Evolutionary conservation across 2,329 filamentous ascomycete species (phyloP), one percentile per base, ranked within the genome.

Genomic region (Xylariales sp.): DNA sequence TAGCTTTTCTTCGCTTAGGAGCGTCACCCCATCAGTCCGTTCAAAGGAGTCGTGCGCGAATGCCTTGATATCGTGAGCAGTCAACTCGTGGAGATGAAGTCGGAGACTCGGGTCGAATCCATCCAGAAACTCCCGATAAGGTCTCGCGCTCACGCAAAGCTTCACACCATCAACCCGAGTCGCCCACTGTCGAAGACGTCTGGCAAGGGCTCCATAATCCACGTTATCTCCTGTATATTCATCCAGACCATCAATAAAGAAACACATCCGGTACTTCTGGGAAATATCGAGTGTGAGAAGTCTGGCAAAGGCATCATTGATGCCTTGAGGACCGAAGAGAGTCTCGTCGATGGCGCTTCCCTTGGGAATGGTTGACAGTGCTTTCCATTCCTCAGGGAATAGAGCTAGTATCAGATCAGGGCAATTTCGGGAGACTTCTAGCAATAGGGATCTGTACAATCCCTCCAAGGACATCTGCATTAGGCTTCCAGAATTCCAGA

Each of bases 381-480:
- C 8, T 28, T 19, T 10, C 33, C 16, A 43, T 4, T 27, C 20
- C 5, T 11, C 18, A 15, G 35, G 35, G 14, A 37, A 15, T 7
- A 37, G n/a, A 3, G 6, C 25, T 12, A 24, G n/a, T 12, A 38
- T 38, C n/a, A 38, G 35, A 1, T 44, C 44, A 1, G 46, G 38
- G 7, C 38, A 39, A 6, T 42, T 16, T 3, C 27, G 42, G 4
- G 41, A 21, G 4, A 38, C 20, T 18, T 46, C 31, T 11, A 40
- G 29, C 5, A 48, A 27, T 1, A 48, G 6, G 3, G 42, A 44
- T 4, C 32, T 27, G 4, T 27, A 38, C 4, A 48, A 35, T 1
- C 46, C 46, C 14, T 48, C 44, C 2, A 39, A 31, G 0, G 46
- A 48, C 22, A 32, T 46, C 14, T 48, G 41, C 19, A 44, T 14